These are phyloP conservation scores for Gillenia trifoliata DNA, from an alignment of 306 rosid species.

Conservation along the genomic window DNA sequence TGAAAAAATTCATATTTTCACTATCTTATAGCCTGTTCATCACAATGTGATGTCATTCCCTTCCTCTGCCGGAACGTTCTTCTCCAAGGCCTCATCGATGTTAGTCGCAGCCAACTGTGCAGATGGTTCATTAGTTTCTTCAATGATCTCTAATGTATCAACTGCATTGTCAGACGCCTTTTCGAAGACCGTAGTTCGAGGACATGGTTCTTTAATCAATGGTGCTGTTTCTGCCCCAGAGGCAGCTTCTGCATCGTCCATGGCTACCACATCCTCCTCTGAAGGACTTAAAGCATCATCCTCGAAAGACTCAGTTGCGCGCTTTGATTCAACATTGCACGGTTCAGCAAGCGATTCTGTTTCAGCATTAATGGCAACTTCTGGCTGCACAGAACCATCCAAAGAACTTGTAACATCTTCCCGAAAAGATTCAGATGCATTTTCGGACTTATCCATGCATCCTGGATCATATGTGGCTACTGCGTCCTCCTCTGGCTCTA, in stretches of 20 bases:
- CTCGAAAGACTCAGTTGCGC: slow-evolving; percentile 9
- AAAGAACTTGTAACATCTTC: slow-evolving; percentile 22
- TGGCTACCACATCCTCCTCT: slow-evolving; percentile 19
- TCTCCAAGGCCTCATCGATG: not conserved
- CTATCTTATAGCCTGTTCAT: not conserved
- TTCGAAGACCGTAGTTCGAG: slow-evolving; percentile 17
- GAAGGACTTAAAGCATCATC: slow-evolving; percentile 21
- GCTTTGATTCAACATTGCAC: not conserved
- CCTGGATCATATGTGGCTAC: slow-evolving; percentile 17
- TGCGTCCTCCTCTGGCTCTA: slow-evolving; percentile 17
- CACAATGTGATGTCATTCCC: slow-evolving; percentile 10
- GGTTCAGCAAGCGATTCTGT: not conserved
- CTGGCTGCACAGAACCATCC: not conserved
- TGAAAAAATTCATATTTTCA: not conserved
- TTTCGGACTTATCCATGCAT: slow-evolving; percentile 15
- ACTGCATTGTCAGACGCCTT: slow-evolving; percentile 6
- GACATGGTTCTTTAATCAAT: slow-evolving; percentile 15
- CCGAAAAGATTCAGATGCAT: slow-evolving; percentile 11
- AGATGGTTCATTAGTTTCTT: slow-evolving; percentile 15
- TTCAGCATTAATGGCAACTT: slow-evolving; percentile 24
- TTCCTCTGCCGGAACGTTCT: slow-evolving; percentile 1
- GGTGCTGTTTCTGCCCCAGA: slow-evolving; percentile 20
- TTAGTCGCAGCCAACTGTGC: slow-evolving; percentile 3
- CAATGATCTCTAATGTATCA: slow-evolving; percentile 12
- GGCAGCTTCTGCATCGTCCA: slow-evolving; percentile 22